A percentile compares a stretch with the other conserved stretches of the same genome.
phyloP scores from a whole-genome alignment of 768 basidiomycete genomes.

The Termitomyces eurrhizus region DNA sequence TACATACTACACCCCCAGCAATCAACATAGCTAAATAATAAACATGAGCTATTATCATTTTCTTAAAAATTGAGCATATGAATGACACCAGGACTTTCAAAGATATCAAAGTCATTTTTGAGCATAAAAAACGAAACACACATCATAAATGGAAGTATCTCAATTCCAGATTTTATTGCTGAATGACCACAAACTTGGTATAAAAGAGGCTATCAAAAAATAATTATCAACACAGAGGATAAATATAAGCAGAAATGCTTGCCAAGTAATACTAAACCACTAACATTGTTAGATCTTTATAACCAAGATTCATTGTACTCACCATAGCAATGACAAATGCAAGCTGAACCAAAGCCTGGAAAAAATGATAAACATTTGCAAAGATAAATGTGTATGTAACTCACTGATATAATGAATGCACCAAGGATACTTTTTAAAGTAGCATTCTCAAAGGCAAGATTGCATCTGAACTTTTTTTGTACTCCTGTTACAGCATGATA shows the following conservation, averaged over 20 bases:
- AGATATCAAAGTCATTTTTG: too few relatives aligned
- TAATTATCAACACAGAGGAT: too few relatives aligned
- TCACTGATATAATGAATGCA: background rate
- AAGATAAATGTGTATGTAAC: background rate
- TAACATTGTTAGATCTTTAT: background rate
- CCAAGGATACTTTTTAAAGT: background rate
- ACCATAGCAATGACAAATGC: background rate
- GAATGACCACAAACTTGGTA: background rate
- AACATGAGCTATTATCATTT: too few relatives aligned
- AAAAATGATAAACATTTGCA: too few relatives aligned
- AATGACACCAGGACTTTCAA: background rate
- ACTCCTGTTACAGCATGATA: background rate
- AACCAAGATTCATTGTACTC: background rate
- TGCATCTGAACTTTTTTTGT: background rate
- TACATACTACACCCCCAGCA: background rate
- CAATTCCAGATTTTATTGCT: background rate
- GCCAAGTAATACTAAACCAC: background rate
- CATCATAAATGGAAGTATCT: background rate
- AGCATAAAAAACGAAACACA: background rate
- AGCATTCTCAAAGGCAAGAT: background rate
- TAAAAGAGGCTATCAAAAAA: background rate
- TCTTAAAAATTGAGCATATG: background rate
- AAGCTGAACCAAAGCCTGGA: background rate
- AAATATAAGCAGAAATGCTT: too few relatives aligned
- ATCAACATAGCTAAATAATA: background rate